A percentile compares a stretch with the other conserved stretches of the same genome.
Evolutionary conservation across 192 early-diverging fungal species (phyloP).

Genomic region (Borealophlyctis nickersoniae): DNA sequence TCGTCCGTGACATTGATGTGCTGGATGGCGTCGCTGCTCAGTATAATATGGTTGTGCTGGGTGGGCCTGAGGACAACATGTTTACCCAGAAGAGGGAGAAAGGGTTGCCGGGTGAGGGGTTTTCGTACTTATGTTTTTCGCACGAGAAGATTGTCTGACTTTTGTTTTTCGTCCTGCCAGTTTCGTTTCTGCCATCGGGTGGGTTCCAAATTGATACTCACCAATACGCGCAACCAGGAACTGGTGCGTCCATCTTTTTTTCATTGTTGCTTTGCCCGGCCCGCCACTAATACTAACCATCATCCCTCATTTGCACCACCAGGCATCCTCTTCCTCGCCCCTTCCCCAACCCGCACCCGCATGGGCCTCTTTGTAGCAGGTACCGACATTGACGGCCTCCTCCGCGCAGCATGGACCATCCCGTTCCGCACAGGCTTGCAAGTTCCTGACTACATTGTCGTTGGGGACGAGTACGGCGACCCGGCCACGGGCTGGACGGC

Average conservation of each 20-base stretch:
- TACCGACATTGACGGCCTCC: conserved; percentile 41
- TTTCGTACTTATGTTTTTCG: conserved; percentile 15
- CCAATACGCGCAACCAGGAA: conserved; percentile 46
- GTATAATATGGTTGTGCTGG: conserved; percentile 61
- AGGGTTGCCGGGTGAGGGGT: conserved; percentile 35
- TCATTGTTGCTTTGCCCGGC: background rate
- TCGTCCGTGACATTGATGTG: conserved; percentile 56
- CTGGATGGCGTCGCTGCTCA: conserved; percentile 32
- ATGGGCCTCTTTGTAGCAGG: conserved; percentile 46
- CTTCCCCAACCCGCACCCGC: conserved; percentile 40
- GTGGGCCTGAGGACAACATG: conserved; percentile 55
- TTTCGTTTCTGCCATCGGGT: conserved; percentile 42
- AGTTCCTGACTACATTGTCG: conserved; percentile 48
- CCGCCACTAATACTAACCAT: background rate
- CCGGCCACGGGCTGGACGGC: conserved; percentile 55
- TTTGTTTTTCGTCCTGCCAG: conserved; percentile 14
- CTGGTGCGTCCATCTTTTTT: conserved; percentile 34
- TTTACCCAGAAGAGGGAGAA: conserved; percentile 38
- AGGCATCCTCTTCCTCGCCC: conserved; percentile 50
- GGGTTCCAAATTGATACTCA: conserved; percentile 39
- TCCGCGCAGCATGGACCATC: conserved; percentile 43
- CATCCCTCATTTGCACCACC: conserved; percentile 1
- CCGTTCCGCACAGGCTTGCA: conserved; percentile 51
- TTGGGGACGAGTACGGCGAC: conserved; percentile 56
- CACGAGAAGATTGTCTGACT: background rate